A percentile compares a stretch with the other conserved stretches of the same genome.
phyloP scores from a whole-genome alignment of 495 filamentous ascomycete genomes.

The Baudoinia panamericana region DNA sequence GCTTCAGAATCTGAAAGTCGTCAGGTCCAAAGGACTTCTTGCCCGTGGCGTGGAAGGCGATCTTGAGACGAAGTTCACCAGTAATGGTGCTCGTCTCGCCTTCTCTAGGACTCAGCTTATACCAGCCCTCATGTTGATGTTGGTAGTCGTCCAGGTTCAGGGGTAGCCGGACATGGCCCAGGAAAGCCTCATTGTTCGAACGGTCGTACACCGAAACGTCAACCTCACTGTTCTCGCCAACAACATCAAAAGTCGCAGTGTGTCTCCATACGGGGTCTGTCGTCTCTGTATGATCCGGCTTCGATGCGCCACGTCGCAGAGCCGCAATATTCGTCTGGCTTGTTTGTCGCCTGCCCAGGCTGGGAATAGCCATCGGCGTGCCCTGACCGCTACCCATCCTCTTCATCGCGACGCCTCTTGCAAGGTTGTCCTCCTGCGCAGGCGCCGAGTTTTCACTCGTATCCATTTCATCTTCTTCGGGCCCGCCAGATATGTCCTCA shows the following conservation, averaged over 20 bases:
- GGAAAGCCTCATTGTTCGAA: conserved; percentile 69
- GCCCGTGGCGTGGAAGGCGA: conserved; percentile 76
- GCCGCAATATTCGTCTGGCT: conserved; percentile 74
- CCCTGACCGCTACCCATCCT: conserved; percentile 62
- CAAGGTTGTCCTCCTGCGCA: conserved; percentile 10
- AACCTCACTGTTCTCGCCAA: conserved; percentile 80
- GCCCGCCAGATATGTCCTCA: conserved; percentile 84
- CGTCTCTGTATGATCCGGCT: conserved; percentile 52
- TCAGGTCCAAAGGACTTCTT: conserved; percentile 91
- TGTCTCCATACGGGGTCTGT: conserved; percentile 93
- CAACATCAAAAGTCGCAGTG: conserved; percentile 88
- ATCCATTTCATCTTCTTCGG: conserved; percentile 40
- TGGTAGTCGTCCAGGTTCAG: conserved; percentile 43
- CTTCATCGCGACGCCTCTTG: conserved; percentile 45
- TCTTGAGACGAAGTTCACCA: conserved; percentile 81
- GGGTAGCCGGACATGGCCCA: conserved; percentile 76
- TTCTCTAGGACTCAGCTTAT: conserved; percentile 56
- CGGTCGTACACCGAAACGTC: conserved; percentile 92
- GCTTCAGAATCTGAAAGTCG: conserved; percentile 87
- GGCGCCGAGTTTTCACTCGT: conserved; percentile 32
- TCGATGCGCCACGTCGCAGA: conserved; percentile 26
- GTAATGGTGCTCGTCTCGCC: conserved; percentile 56
- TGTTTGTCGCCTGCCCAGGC: conserved; percentile 88
- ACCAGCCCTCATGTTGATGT: conserved; percentile 69
- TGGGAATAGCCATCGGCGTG: conserved; percentile 83